A percentile compares a stretch with the other conserved stretches of the same genome.
Conservation (phyloP, 371 early-diverging fungal genomes). For the Mucor circinelloides region DNA sequence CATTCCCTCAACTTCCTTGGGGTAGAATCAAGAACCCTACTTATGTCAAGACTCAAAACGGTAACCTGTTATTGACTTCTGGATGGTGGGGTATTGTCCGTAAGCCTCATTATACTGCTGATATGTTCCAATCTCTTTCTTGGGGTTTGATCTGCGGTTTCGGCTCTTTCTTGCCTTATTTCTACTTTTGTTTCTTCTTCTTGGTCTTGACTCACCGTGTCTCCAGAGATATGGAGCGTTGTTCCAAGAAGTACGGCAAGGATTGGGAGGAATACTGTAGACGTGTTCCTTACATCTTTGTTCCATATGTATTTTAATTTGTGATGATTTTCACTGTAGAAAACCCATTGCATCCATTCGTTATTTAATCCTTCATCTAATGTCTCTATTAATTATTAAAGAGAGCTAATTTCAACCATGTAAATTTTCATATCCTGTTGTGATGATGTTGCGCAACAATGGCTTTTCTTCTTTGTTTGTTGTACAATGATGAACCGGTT, state of each 20-base stretch:
- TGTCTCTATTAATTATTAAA: background rate
- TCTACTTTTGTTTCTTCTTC: slow-evolving; percentile 83
- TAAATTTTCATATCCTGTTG: background rate
- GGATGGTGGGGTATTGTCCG: slow-evolving; percentile 91
- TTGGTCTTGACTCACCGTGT: slow-evolving; percentile 82
- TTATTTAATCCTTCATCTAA: background rate
- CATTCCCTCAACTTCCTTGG: slow-evolving; percentile 70
- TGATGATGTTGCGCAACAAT: background rate
- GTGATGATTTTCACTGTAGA: background rate
- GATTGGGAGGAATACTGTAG: slow-evolving; percentile 87
- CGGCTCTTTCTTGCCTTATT: slow-evolving; percentile 81
- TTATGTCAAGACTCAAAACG: slow-evolving; percentile 76
- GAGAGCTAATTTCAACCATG: background rate
- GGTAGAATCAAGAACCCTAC: slow-evolving; percentile 72
- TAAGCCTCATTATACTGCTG: slow-evolving; percentile 87
- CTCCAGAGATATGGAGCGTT: slow-evolving; percentile 80
- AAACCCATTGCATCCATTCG: background rate
- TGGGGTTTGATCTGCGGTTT: slow-evolving; percentile 86
- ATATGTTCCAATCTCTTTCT: slow-evolving; percentile 80
- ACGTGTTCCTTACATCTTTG: slow-evolving; percentile 76
- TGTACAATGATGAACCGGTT: background rate
- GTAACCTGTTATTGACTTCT: slow-evolving; percentile 72
- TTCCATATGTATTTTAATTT: slow-evolving; percentile 68
- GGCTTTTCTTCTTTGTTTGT: background rate
- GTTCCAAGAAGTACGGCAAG: slow-evolving; percentile 82